A percentile compares a stretch with the other conserved stretches of the same genome.
Conservation (phyloP, 2,329 filamentous ascomycete genomes). For the Magnaporthales sp. region DNA sequence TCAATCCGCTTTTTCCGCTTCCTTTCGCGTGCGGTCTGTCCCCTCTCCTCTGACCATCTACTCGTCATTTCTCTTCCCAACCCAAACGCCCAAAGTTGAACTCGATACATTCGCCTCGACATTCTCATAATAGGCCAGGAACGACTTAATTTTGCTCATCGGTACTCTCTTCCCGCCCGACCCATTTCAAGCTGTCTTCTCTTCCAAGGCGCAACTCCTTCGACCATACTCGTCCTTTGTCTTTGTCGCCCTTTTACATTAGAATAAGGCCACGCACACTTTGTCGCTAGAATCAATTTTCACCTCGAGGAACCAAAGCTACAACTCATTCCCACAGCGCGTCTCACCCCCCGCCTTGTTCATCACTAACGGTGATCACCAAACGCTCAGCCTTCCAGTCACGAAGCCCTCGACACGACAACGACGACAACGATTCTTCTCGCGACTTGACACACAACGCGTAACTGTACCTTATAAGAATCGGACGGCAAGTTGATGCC, state of each 20-base stretch:
- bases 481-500: neutral
- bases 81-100: neutral
- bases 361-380: neutral
- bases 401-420: neutral
- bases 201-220: neutral
- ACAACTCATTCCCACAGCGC: neutral
- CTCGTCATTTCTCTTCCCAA: neutral
- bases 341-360: neutral
- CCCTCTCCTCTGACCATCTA: neutral
- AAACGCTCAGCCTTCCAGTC: neutral
- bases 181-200: neutral
- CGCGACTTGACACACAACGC: neutral
- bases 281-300: constrained; percentile 1
- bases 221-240: neutral
- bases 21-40: constrained; percentile 1
- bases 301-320: neutral
- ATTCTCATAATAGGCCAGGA: neutral
- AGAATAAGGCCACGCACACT: neutral
- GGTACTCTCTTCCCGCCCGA: neutral
- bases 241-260: neutral
- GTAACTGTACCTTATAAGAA: neutral
- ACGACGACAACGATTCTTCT: neutral
- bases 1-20: neutral
- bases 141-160: neutral
- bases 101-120: neutral